Evolutionary conservation across 169 alveolate genomes (phyloP), one percentile per base, ranked within the genome.

Genomic region (Eimeria sp.): DNA sequence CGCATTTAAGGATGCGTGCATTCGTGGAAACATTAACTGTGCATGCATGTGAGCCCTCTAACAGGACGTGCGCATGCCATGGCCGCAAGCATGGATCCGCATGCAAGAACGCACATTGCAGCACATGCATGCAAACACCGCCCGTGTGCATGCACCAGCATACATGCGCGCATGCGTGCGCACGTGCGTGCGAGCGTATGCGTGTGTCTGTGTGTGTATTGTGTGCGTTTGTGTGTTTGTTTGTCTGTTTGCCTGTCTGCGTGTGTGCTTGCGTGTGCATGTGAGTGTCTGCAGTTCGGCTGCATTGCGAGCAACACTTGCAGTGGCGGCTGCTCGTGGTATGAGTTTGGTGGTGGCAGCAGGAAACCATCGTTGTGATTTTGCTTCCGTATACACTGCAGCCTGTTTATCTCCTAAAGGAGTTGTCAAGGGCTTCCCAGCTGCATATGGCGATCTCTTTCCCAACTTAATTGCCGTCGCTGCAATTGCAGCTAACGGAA

Each of bases 301-400:
- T 14, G 82, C 86, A 3, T 63, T 91, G 27, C 90, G 90, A 30
- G 80, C 47, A 18, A 43, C 84, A 18, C 47, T 91, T 40, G 78
- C 14, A 18, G 80, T n/a, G 3, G 95, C 95, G 0, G 95, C 83
- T 25, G 27, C 63, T 54, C 58, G 90, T 40, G 58, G 76, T 89
- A 91, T 91, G 30, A 61, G 65, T 3, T 57, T 91, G 14, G 82
- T 91, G 20, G 95, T 91, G 20, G 95, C 95, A 2, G 95, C 95
- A 3, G 95, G 95, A 25, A 91, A 91, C 82, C 95, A 91, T 82
- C 61, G 82, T 30, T 73, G 89, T 47, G 90, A 91, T 80, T 76
- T 91, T 54, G 89, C 72, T 4, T 27, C 49, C 22, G 84, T 75
- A 11, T 30, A 76, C 18, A n/a, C 51, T 11, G 61, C 10, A 34